Evolutionary conservation across 371 early-diverging fungal genomes (phyloP).

Genomic region (Zopfochytrium polystomum): DNA sequence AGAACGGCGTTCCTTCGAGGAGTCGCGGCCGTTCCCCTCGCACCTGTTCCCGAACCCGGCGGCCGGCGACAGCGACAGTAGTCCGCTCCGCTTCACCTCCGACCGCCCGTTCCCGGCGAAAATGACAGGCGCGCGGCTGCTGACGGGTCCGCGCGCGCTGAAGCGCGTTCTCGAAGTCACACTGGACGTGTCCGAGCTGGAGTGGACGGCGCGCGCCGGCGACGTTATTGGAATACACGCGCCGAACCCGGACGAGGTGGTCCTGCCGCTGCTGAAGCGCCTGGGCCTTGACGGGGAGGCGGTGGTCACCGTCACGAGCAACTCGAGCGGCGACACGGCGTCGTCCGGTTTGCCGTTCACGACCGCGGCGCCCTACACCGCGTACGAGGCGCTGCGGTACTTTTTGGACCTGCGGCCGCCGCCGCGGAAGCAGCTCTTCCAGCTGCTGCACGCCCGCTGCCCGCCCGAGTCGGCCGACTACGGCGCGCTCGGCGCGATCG

Average conservation of each 20-base stretch:
- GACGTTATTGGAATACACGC: slow-evolving; percentile 83
- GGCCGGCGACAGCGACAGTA: not conserved
- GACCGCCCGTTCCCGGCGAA: slow-evolving; percentile 19
- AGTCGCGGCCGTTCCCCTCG: too few species aligned
- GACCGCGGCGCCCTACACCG: slow-evolving; percentile 31
- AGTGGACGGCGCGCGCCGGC: slow-evolving; percentile 65
- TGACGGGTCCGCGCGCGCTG: slow-evolving; percentile 33
- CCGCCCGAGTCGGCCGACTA: too few species aligned
- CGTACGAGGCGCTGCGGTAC: slow-evolving; percentile 64
- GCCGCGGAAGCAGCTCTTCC: too few species aligned
- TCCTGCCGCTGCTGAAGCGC: slow-evolving; percentile 34
- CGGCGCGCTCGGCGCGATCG: too few species aligned
- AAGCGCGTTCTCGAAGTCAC: slow-evolving; percentile 65
- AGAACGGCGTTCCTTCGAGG: too few species aligned
- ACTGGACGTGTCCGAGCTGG: slow-evolving; percentile 52
- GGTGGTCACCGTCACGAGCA: not conserved
- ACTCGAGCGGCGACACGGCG: not conserved
- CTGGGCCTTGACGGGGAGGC: slow-evolving; percentile 18
- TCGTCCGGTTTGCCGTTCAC: slow-evolving; percentile 24
- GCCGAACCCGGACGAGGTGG: slow-evolving; percentile 60
- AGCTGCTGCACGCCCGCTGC: too few species aligned
- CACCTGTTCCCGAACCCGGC: too few species aligned
- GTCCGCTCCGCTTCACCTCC: slow-evolving; percentile 9
- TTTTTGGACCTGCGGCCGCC: slow-evolving; percentile 71
- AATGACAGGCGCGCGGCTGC: slow-evolving; percentile 21